phyloP scores from a whole-genome alignment of 1,284 basidiomycete genomes.

The Ustilago lituana region DNA sequence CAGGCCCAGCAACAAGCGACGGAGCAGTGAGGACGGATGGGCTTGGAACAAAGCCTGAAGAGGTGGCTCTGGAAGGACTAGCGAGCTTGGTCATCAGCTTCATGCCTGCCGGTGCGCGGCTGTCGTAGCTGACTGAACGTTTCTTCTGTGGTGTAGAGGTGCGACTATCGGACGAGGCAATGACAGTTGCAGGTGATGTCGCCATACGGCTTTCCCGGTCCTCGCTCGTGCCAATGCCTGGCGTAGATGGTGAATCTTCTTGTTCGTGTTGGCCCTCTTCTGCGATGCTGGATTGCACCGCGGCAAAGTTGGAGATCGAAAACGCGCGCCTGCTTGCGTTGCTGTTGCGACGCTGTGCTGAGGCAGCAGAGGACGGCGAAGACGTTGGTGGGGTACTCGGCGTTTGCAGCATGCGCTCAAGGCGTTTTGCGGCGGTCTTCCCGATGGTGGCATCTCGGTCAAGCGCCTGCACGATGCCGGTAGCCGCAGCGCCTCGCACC shows the following conservation, averaged over 20 bases:
- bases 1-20: neutral
- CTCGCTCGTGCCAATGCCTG: neutral
- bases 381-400: constrained; percentile 16
- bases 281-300: constrained; percentile 27
- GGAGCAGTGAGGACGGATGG: neutral
- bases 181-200: neutral
- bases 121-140: constrained; percentile 40
- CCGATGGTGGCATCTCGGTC: constrained; percentile 54
- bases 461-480: constrained; percentile 43
- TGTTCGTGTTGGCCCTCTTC: constrained; percentile 19
- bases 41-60: constrained; percentile 10
- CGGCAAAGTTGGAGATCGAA: constrained; percentile 34
- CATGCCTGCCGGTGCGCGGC: constrained; percentile 11
- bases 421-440: constrained; percentile 53
- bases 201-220: neutral
- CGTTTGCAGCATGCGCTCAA: constrained; percentile 49
- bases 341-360: constrained; percentile 7
- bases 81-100: constrained; percentile 22
- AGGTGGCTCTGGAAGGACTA: constrained; percentile 14
- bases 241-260: neutral
- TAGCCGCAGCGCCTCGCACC: constrained; percentile 17
- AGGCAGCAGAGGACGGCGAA: constrained; percentile 15
- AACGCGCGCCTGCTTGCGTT: constrained; percentile 23
- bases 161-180: neutral
- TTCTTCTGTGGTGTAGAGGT: constrained; percentile 33